A percentile compares a stretch with the other conserved stretches of the same genome.
Evolutionary conservation across 805 yeast genomes (phyloP).

Genomic region (Candida michaelii): DNA sequence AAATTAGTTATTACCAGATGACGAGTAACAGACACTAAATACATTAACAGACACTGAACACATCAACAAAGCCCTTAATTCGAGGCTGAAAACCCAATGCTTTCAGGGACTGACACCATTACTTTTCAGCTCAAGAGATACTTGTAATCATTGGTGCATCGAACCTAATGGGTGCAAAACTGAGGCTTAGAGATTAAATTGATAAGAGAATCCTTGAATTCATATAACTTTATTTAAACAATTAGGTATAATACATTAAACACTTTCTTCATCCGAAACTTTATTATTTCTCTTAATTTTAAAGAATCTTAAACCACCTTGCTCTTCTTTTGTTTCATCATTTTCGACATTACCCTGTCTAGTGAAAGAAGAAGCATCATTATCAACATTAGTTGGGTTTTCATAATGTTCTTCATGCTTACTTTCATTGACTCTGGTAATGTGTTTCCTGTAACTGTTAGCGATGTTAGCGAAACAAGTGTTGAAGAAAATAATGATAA

Average conservation of each 20-base stretch:
- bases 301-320: constrained; percentile 72
- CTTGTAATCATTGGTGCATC: no score
- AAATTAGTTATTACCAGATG: no score
- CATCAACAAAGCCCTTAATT: no score
- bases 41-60: no score
- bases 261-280: constrained; percentile 45
- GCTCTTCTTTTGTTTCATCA: constrained; percentile 33
- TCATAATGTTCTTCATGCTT: constrained; percentile 23
- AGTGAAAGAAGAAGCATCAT: constrained; percentile 43
- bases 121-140: no score
- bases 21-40: no score
- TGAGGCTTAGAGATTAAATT: neutral
- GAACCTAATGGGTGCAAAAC: no score
- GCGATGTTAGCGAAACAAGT: constrained; percentile 51
- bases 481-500: constrained; percentile 50
- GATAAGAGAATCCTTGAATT: neutral
- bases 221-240: constrained; percentile 4
- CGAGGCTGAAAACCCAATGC: no score
- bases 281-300: constrained; percentile 60
- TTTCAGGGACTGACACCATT: no score
- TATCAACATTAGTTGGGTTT: constrained; percentile 27
- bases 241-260: constrained; percentile 22
- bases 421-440: constrained; percentile 34
- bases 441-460: constrained; percentile 52
- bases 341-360: constrained; percentile 32